Conservation (phyloP, 176 grass and related monocot species). For the Guadua angustifolia region DNA sequence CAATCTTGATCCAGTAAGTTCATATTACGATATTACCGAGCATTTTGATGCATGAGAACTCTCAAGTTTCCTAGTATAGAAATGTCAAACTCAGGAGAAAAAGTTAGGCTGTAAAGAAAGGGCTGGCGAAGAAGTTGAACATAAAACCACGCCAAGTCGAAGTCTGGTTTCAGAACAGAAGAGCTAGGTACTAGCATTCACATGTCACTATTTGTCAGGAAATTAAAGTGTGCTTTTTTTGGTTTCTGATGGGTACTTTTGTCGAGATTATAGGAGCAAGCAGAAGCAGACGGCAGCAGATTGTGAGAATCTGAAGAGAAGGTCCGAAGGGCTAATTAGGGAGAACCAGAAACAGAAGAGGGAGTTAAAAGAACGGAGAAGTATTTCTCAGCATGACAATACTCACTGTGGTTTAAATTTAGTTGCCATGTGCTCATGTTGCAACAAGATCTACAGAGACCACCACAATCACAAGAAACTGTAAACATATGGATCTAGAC, state of each 20-base stretch:
- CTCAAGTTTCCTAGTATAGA: neutral
- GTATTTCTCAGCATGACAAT: neutral
- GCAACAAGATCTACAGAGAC: slow-evolving; percentile 6
- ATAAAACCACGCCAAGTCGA: slow-evolving; percentile 48
- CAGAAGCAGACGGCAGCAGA: slow-evolving; percentile 36
- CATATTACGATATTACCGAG: too few relatives aligned
- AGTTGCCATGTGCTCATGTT: neutral
- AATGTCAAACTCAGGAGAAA: neutral
- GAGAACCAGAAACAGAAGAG: slow-evolving; percentile 48
- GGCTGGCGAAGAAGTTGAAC: slow-evolving; percentile 33
- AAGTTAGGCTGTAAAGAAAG: slow-evolving; percentile 42
- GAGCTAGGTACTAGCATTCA: slow-evolving; percentile 42
- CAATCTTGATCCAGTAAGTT: slow-evolving; percentile 50
- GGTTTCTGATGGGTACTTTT: neutral
- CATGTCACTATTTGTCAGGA: neutral
- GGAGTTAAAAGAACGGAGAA: slow-evolving; percentile 41
- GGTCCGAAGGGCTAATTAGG: slow-evolving; percentile 22
- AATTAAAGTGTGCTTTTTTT: neutral
- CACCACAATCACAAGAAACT: neutral
- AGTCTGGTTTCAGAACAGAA: slow-evolving; percentile 67
- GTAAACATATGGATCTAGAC: neutral
- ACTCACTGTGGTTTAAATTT: neutral
- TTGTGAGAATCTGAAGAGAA: slow-evolving; percentile 37
- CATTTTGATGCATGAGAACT: neutral
- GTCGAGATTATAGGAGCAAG: slow-evolving; percentile 43